Evolutionary conservation across 192 early-diverging fungal genomes (phyloP), one percentile per base, ranked within the genome.

Genomic region (Backusella tarrabulga): DNA sequence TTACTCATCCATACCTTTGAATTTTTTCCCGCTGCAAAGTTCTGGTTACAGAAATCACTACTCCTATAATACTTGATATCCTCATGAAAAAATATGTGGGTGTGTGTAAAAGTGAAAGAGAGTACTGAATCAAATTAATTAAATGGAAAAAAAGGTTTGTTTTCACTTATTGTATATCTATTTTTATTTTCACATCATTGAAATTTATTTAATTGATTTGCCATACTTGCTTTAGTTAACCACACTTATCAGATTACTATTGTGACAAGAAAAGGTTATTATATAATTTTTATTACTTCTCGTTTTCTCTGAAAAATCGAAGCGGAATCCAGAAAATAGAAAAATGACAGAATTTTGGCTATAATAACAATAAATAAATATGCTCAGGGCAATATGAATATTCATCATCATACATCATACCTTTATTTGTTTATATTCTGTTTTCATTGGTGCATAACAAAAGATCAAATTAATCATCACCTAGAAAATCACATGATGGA

Each of bases 121-220:
- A 26, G 12, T 12, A 29, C 26, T 12, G 23, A 63, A 8, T 29
- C 56, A 63, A 63, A 63, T 63, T 63, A 63, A 63, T 63, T 63
- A 63, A 29, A 63, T 54, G 7, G 52, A 54, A 23, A 54, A 52
- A 60, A 60, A 19, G n/a, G 9, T 60, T 12, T 60, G n/a, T 60
- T 23, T 60, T 60, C 23, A 60, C 6, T 60, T 60, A 60, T 60
- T 60, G 23, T 23, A 60, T 63, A 29, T 63, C 56, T 63, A 63
- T 63, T 63, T 63, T 63, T 63, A 63, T 29, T 29, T 50, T 50
- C 46, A 50, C 46, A 17, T 44, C 42, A 56, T 3, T 63, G 9
- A 63, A 63, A 63, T 63, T 63, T 63, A 63, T 63, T 63, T 29
- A 63, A 63, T 63, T 29, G 23, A 63, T 63, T 63, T 63, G 56